A percentile compares a stretch with the other conserved stretches of the same genome.
phyloP scores from a whole-genome alignment of 2,329 filamentous ascomycete species.

The Teratosphaeria viscida region DNA sequence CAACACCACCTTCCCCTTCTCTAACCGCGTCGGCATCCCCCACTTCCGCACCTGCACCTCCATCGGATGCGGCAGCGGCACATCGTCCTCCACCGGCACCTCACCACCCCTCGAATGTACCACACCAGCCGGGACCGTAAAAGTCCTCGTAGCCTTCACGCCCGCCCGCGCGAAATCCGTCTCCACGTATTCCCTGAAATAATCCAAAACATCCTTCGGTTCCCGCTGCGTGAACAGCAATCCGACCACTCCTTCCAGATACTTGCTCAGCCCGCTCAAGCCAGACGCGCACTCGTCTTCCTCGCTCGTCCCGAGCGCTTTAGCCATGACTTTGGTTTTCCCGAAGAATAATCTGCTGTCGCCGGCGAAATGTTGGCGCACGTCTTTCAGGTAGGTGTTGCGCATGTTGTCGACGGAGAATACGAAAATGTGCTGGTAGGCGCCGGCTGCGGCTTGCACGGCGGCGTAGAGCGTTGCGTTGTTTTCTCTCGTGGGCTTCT shows the following conservation, averaged over 20 bases:
- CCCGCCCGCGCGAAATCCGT: slow-evolving; percentile 90
- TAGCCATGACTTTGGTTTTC: slow-evolving; percentile 98
- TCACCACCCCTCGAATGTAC: slow-evolving; percentile 72
- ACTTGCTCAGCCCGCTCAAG: slow-evolving; percentile 56
- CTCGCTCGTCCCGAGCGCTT: slow-evolving; percentile 70
- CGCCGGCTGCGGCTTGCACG: slow-evolving; percentile 72
- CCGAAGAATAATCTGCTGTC: slow-evolving; percentile 95
- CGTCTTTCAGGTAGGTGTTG: slow-evolving; percentile 89
- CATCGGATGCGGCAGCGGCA: slow-evolving; percentile 75
- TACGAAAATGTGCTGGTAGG: slow-evolving; percentile 86
- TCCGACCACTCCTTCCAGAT: slow-evolving; percentile 74
- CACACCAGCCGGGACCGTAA: slow-evolving; percentile 72
- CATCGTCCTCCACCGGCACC: slow-evolving; percentile 68
- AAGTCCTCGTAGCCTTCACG: slow-evolving; percentile 59
- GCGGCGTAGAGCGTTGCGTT: slow-evolving; percentile 80
- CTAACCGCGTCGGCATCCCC: slow-evolving; percentile 78
- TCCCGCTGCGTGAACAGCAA: slow-evolving; percentile 79
- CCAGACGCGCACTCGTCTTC: slow-evolving; percentile 67
- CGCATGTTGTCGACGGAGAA: slow-evolving; percentile 96
- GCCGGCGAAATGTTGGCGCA: slow-evolving; percentile 66
- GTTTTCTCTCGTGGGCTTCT: slow-evolving; percentile 77
- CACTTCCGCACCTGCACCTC: slow-evolving; percentile 85
- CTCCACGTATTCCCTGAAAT: slow-evolving; percentile 62
- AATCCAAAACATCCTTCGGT: slow-evolving; percentile 54
- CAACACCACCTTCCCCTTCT: slow-evolving; percentile 78